phyloP scores from a whole-genome alignment of 2,329 filamentous ascomycete species.

The Alternaria brassicicola region DNA sequence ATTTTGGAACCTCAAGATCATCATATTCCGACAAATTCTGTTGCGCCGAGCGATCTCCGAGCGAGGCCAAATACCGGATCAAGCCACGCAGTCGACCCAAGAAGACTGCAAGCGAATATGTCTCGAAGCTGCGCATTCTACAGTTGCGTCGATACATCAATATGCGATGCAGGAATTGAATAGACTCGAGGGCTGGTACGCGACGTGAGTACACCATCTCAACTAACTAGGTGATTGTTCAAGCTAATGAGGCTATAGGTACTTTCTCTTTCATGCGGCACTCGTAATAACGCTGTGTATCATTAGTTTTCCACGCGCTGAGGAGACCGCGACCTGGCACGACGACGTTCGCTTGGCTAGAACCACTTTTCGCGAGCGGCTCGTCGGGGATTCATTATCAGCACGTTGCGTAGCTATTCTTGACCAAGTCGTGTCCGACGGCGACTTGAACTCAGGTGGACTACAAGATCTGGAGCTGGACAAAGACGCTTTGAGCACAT shows the following conservation, averaged over 20 bases:
- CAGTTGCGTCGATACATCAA: conserved; percentile 31
- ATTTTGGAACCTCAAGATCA: conserved; percentile 37
- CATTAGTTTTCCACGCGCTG: conserved; percentile 30
- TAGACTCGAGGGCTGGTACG: conserved; percentile 34
- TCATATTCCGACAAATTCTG: conserved; percentile 33
- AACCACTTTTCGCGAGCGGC: conserved; percentile 28
- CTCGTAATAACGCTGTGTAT: conserved; percentile 33
- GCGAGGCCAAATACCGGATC: conserved; percentile 26
- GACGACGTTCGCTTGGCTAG: conserved; percentile 30
- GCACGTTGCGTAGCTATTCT: conserved; percentile 34
- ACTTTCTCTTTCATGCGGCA: conserved; percentile 35
- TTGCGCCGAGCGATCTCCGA: conserved; percentile 31
- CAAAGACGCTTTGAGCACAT: conserved; percentile 28
- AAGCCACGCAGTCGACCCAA: conserved; percentile 24
- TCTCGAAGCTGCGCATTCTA: conserved; percentile 33
- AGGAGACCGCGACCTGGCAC: conserved; percentile 23
- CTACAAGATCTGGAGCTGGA: conserved; percentile 28
- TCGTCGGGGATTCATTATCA: conserved; percentile 31
- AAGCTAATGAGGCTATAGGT: conserved; percentile 11
- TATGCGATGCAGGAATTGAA: conserved; percentile 27
- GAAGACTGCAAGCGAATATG: conserved; percentile 32
- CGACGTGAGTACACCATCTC: conserved; percentile 25
- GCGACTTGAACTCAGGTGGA: conserved; percentile 20
- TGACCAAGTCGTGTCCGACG: conserved; percentile 30
- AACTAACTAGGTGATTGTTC: not conserved